Base-by-base conservation (phyloP, 768 basidiomycete species). In the Inosperma sp. region DNA sequence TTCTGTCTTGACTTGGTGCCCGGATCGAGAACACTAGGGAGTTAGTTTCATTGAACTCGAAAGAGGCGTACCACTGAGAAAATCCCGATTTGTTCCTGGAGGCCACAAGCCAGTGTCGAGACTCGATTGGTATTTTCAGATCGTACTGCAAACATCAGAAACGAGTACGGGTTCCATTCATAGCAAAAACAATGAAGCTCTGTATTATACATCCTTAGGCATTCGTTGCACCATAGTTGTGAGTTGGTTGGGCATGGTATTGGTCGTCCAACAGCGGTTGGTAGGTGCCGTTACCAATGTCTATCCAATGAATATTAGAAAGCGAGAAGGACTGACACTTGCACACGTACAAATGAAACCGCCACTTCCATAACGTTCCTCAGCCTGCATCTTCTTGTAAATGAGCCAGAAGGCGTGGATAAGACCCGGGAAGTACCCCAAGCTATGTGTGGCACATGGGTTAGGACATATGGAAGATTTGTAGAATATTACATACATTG, bases 331-430 rank as follows among this genome's bases (percentile, higher is more conserved):
- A 10, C 10, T 44, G 47, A 26, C 44, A 26, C 41, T 16, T 16
- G 17, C 36, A 23, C 7, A 77, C 89, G 62, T 61, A 90, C 89
- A 93, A 45, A 74, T 66, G 72, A 82, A 93, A 26, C 85, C 85
- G 16, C 87, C 88, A 5, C 63, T 68, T 10, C 91, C 91, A 60
- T 88, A 94, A 34, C 74, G 76, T 59, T 90, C 88, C 59, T 90
- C 87, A 0, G 90, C 92, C 59, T 88, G 77, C 78, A 91, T 91
- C 78, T 86, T 87, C 78, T 78, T 85, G 72, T 92, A 92, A 50
- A 93, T 91, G 46, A 94, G 76, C 86, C 86, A 92, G 71, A 92
- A 91, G 2, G 88, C 86, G 62, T 93, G 89, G 39, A 79, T 69
- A 35, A 75, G 72, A n/a, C 78, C 87, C 0, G 88, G 87, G 47